phyloP scores from a whole-genome alignment of 2,329 filamentous ascomycete genomes.

The Diaporthe sp. region DNA sequence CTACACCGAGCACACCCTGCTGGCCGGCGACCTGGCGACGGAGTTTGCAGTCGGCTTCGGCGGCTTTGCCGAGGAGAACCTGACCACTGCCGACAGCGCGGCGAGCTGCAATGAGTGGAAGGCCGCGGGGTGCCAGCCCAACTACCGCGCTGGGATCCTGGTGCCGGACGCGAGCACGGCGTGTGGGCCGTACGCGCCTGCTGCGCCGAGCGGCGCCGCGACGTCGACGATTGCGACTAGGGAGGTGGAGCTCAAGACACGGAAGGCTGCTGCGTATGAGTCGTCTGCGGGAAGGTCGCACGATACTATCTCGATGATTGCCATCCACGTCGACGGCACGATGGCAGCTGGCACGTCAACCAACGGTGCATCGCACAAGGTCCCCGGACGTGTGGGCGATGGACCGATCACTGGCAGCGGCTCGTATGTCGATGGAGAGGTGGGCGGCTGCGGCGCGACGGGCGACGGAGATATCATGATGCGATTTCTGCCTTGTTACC shows the following conservation, averaged over 20 bases:
- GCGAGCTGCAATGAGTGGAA: constrained; percentile 59
- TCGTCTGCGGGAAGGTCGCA: constrained; percentile 52
- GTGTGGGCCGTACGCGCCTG: constrained; percentile 62
- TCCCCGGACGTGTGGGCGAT: constrained; percentile 68
- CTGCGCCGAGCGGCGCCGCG: constrained; percentile 38
- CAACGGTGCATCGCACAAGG: constrained; percentile 66
- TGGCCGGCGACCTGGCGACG: constrained; percentile 66
- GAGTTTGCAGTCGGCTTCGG: constrained; percentile 62
- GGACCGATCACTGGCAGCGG: constrained; percentile 67
- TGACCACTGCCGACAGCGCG: constrained; percentile 57
- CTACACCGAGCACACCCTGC: constrained; percentile 61
- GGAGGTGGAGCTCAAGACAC: constrained; percentile 28
- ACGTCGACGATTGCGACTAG: background rate
- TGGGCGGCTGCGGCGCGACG: constrained; percentile 68
- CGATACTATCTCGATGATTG: constrained; percentile 68
- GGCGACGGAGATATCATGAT: constrained; percentile 71
- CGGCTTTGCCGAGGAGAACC: constrained; percentile 60
- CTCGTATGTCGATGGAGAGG: constrained; percentile 66
- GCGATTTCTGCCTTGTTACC: constrained; percentile 69
- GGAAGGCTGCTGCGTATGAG: constrained; percentile 4
- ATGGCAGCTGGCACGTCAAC: constrained; percentile 70
- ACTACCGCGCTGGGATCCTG: constrained; percentile 61
- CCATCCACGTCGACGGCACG: constrained; percentile 55
- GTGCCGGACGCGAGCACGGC: constrained; percentile 54
- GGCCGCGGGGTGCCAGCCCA: constrained; percentile 58